These are phyloP conservation scores for Chrysanthemum makinoi DNA, from an alignment of 129 eudicot genomes.

Conservation along the genomic window DNA sequence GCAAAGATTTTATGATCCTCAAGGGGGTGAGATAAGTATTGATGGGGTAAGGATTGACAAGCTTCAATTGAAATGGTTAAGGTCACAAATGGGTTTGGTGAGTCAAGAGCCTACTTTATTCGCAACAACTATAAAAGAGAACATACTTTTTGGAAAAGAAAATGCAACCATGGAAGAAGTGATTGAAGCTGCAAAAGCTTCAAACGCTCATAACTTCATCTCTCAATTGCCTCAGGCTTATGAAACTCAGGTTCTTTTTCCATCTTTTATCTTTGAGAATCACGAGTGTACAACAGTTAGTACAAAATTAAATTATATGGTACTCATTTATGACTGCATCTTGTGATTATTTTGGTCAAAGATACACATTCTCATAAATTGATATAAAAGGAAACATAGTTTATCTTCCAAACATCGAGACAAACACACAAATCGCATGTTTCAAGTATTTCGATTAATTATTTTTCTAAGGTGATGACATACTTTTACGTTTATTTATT, in stretches of 20 bases:
- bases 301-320: neutral
- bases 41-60: conserved; percentile 66
- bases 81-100: conserved; percentile 93
- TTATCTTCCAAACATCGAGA: too few species aligned
- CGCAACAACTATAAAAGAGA: conserved; percentile 78
- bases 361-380: too few species aligned
- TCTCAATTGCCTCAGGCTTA: conserved; percentile 81
- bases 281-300: neutral
- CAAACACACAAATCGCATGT: too few species aligned
- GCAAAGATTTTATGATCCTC: conserved; percentile 79
- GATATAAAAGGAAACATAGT: too few species aligned
- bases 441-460: too few species aligned
- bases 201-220: conserved; percentile 91
- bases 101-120: conserved; percentile 96
- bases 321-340: too few species aligned
- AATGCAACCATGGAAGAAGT: conserved; percentile 80
- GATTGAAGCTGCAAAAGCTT: conserved; percentile 73
- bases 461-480: too few species aligned
- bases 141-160: conserved; percentile 91
- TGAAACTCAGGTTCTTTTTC: conserved; percentile 76
- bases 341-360: too few species aligned
- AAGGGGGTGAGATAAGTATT: conserved; percentile 55
- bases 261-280: neutral
- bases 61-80: conserved; percentile 80
- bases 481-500: too few species aligned